Base-by-base conservation (phyloP, 108 stramenopile species). In the Pseudonitzschia multiseries region DNA sequence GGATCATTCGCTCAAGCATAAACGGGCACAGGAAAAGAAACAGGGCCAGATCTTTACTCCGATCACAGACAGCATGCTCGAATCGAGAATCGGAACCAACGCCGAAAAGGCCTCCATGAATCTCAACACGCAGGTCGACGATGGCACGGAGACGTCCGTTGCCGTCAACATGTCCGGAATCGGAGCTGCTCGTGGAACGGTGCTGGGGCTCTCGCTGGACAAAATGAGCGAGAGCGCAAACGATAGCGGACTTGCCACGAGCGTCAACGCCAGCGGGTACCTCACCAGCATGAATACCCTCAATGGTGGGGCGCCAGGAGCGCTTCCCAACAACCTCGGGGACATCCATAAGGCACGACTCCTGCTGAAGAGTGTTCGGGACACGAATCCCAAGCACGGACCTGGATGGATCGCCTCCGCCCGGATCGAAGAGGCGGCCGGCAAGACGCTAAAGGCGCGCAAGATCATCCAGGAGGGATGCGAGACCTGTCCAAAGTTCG, bases 361-460 rank as follows among this genome's bases (percentile, higher is more conserved):
- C 13, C 75, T 99, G 33, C 86, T 99, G 22, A 94, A 94, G 72
- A 90, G 88, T 41, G 96, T 98, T 0, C 89, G 97, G 0, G 87
- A 97, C 69, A 99, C 97, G 31, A 99, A 99, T 89, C 98, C 97
- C 8, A 92, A 93, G 67, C 98, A 99, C 79, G 96, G 87, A 2
- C 98, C 96, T 0, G 97, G 97, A 43, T 99, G 99, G 99, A 98
- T 99, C 70, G 97, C 99, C 13, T 89, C 96, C 2, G 97, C 98
- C 10, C 81, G 99, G 20, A 96, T 99, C 33, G 99, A 99, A 78
- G 98, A 98, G 73, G 91, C 89, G 26, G 98, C 97, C 13, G 91
- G 92, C 4, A 97, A 98, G 72, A 84, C 93, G 14, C 75, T 89
- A 13, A 91, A 95, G 54, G 99, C 99, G 20, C 90, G 99, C 1